Conservation (phyloP, 345 rosid genomes). For the Lumnitzera littorea region DNA sequence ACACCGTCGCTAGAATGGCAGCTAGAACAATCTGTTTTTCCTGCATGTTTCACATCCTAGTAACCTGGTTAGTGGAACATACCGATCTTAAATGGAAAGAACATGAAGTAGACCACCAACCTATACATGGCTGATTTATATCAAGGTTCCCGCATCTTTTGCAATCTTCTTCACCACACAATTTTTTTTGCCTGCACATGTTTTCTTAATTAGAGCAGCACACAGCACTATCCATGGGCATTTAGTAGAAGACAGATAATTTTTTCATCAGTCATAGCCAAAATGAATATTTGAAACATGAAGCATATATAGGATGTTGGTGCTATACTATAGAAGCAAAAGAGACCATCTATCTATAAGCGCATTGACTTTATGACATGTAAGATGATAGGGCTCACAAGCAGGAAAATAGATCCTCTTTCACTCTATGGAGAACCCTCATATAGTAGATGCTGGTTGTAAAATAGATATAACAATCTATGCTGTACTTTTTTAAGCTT, state of each 20-base stretch:
- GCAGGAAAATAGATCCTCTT: too few relatives aligned
- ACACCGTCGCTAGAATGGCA: slow-evolving; percentile 34
- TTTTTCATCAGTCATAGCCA: not conserved
- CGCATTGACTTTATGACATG: too few relatives aligned
- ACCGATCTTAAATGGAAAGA: not conserved
- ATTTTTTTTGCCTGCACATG: slow-evolving; percentile 29
- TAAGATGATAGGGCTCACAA: too few relatives aligned
- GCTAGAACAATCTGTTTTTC: slow-evolving; percentile 37
- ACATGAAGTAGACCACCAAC: slow-evolving; percentile 9
- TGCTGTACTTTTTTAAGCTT: too few relatives aligned
- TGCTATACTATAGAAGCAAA: too few relatives aligned
- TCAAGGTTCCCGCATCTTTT: slow-evolving; percentile 30
- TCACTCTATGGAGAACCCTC: too few relatives aligned
- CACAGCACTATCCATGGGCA: not conserved
- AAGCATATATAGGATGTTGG: too few relatives aligned
- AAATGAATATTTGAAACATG: too few relatives aligned
- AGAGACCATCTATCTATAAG: too few relatives aligned
- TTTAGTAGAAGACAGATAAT: not conserved
- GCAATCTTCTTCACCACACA: slow-evolving; percentile 35
- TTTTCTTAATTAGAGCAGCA: not conserved
- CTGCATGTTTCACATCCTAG: slow-evolving; percentile 10
- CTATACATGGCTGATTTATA: slow-evolving; percentile 31
- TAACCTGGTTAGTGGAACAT: not conserved
- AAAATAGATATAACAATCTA: too few relatives aligned
- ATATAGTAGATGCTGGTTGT: too few relatives aligned